Evolutionary conservation across 225 moss, liverwort and hornwort species (phyloP).

Genomic region (Anthoceros angustus): DNA sequence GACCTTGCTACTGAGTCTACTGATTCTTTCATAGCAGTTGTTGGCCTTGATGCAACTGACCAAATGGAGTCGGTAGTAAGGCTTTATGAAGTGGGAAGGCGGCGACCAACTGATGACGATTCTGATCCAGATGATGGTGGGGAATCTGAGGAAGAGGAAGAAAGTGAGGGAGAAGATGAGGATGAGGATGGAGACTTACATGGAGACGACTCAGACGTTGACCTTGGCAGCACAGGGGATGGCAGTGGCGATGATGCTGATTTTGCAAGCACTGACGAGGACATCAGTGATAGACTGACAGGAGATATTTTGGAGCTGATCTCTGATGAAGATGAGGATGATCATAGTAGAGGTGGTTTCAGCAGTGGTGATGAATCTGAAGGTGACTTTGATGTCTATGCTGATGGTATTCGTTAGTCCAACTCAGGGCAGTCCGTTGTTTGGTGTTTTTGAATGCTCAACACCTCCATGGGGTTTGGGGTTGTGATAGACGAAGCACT

Average conservation of each 20-base stretch:
- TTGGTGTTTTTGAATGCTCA: neutral
- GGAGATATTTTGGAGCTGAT: constrained; percentile 75
- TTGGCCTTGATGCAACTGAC: constrained; percentile 82
- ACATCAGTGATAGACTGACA: constrained; percentile 58
- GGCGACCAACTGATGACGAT: constrained; percentile 97
- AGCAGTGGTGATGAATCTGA: constrained; percentile 77
- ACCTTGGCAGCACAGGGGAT: constrained; percentile 64
- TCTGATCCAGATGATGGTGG: constrained; percentile 97
- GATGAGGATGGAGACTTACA: constrained; percentile 67
- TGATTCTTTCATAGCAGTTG: constrained; percentile 93
- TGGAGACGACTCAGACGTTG: constrained; percentile 67
- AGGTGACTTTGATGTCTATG: constrained; percentile 62
- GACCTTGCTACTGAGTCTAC: constrained; percentile 94
- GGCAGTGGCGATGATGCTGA: constrained; percentile 79
- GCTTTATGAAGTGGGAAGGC: constrained; percentile 90
- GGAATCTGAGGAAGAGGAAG: constrained; percentile 61
- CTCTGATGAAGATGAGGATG: constrained; percentile 59
- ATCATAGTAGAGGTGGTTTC: constrained; percentile 56
- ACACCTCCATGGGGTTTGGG: too few relatives aligned
- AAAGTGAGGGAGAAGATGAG: constrained; percentile 60
- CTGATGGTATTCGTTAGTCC: constrained; percentile 42
- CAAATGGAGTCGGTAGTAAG: constrained; percentile 93
- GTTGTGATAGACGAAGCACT: neutral
- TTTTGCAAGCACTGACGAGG: constrained; percentile 55
- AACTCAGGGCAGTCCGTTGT: neutral